phyloP scores from a whole-genome alignment of 1,284 basidiomycete genomes.

The Stygiomarasmius scandens region DNA sequence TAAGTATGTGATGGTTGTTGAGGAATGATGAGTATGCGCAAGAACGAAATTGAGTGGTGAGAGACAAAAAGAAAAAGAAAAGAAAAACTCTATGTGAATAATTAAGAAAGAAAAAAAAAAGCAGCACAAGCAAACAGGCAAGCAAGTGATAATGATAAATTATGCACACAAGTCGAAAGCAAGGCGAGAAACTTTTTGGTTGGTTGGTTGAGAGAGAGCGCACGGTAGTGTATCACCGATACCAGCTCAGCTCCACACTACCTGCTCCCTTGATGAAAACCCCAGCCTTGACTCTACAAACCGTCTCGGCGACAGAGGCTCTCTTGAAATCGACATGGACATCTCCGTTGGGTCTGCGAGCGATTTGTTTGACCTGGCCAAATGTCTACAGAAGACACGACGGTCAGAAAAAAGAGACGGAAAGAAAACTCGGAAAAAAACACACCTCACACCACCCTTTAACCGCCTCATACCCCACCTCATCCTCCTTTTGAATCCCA shows the following conservation, averaged over 20 bases:
- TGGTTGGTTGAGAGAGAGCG: not conserved
- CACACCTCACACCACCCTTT: slow-evolving; percentile 36
- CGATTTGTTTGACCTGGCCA: slow-evolving; percentile 21
- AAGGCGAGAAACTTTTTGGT: not conserved
- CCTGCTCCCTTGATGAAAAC: slow-evolving; percentile 10
- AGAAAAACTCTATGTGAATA: not conserved
- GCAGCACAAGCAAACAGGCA: not conserved
- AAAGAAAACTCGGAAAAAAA: slow-evolving; percentile 16
- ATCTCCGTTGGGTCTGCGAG: slow-evolving; percentile 26
- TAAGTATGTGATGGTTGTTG: too few relatives aligned
- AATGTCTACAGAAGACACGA: slow-evolving; percentile 9
- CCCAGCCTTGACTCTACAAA: slow-evolving; percentile 14
- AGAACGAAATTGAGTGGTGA: not conserved
- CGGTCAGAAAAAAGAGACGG: not conserved
- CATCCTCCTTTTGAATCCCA: slow-evolving; percentile 30
- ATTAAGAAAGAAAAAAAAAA: not conserved
- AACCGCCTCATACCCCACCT: slow-evolving; percentile 30
- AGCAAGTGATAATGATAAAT: not conserved
- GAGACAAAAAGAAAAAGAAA: slow-evolving; percentile 2
- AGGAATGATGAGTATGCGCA: too few relatives aligned
- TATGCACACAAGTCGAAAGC: not conserved
- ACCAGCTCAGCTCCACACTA: slow-evolving; percentile 11
- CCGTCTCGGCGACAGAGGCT: slow-evolving; percentile 34
- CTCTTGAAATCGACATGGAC: slow-evolving; percentile 36
- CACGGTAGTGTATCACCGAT: not conserved